Evolutionary conservation across 345 rosid species (phyloP), one percentile per base, ranked within the genome.

Genomic region (Pelargonium nanum): DNA sequence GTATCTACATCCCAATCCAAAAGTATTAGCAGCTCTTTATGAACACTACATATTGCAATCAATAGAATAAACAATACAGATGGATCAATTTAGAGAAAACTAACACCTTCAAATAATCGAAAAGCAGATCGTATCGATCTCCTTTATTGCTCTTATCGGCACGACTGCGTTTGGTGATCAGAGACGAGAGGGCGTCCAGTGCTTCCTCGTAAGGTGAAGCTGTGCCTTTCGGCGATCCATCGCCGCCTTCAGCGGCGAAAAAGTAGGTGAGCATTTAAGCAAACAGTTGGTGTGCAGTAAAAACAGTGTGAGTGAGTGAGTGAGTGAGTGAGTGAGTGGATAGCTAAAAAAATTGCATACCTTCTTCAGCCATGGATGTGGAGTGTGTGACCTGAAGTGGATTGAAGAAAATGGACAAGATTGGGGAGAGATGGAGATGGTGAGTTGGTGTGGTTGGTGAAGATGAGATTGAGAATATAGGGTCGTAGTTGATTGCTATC

Each of bases 121-220:
- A 81, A 54, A 93, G 90, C 72, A 87, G 65, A 65, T 78, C 88
- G 60, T 84, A 87, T 5, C 91, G 80, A 60, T 85, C 85, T 26
- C 91, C 91, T 19, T 77, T 70, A 67, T 88, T 90, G 75, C 75
- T 80, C 63, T 75, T 82, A 62, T 75, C 88, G 45, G 83, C 85
- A 60, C 91, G 89, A 65, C 65, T 84, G 22, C 89, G 87, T 72
- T 90, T 86, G 28, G 91, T 84, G 28, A 86, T 90, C 64, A 93
- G 70, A 56, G 97, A 84, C n/a, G 95, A 90, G 57, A 93, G 71
- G 51, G 86, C 90, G 58, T 84, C 87, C 86, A 93, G 60, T 50
- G 91, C 79, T 23, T 80, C 83, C 23, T 83, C 81, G 61, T 81
- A 90, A 32, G 83, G 69, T 65, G 66, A 66, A 22, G 19, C 64